Conservation (phyloP, 192 early-diverging fungal species). For the Umbelopsis isabellina region DNA sequence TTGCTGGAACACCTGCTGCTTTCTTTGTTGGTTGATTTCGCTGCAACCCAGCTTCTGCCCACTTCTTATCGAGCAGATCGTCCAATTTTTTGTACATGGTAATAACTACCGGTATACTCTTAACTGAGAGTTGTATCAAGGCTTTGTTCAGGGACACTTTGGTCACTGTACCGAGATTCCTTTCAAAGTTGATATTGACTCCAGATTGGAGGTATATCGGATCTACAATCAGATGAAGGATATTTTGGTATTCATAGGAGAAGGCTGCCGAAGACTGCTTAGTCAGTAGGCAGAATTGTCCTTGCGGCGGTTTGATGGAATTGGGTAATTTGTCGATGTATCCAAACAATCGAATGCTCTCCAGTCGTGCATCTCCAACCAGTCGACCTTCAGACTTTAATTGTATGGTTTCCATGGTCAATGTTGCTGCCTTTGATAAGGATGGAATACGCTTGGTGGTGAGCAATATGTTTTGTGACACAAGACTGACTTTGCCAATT, state of each 20-base stretch:
- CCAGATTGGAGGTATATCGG: constrained; percentile 42
- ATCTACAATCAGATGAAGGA: constrained; percentile 63
- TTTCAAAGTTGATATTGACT: constrained; percentile 45
- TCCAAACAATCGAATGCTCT: constrained; percentile 15
- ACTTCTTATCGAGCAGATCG: constrained; percentile 61
- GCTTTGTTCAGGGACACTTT: constrained; percentile 5
- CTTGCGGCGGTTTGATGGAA: background rate
- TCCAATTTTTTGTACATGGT: constrained; percentile 50
- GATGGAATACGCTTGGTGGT: constrained; percentile 44
- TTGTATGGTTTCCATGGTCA: constrained; percentile 47
- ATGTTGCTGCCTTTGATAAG: constrained; percentile 41
- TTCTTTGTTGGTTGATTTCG: background rate
- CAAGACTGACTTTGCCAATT: constrained; percentile 60
- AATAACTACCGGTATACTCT: constrained; percentile 63
- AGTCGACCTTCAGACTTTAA: constrained; percentile 65
- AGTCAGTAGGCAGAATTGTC: constrained; percentile 40
- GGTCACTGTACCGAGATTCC: constrained; percentile 38
- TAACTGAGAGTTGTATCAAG: constrained; percentile 31
- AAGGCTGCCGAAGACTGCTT: constrained; percentile 58
- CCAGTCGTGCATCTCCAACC: constrained; percentile 42
- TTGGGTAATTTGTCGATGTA: background rate
- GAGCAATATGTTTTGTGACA: constrained; percentile 49
- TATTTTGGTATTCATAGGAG: constrained; percentile 78
- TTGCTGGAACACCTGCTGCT: background rate
- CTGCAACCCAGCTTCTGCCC: constrained; percentile 25